Base-by-base conservation (phyloP, 2,329 filamentous ascomycete species). In the Diplodia mutila region DNA sequence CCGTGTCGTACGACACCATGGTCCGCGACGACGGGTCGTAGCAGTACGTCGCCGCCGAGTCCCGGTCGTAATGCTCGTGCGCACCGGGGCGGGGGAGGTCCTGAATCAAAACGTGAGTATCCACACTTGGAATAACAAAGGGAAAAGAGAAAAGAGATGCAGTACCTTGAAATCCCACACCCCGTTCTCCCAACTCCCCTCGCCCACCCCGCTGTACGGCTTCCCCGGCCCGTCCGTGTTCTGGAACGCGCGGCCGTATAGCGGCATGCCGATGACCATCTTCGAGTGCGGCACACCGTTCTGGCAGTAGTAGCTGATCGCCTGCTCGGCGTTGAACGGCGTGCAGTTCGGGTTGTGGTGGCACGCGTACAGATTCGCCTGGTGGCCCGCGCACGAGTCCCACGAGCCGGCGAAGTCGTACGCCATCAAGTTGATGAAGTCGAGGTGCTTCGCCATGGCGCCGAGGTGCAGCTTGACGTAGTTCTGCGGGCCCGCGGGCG, bases 211-310 rank as follows among this genome's bases (percentile, higher is more conserved):
- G 59, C 78, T 85, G 79, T 86, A 97, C 0, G 87, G 80, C 37
- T 83, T 78, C 0, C 94, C 94, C 0, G 88, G 85, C 0, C 93
- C 94, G 29, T 90, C 85, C 0, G 94, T 97, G 70, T 88, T 87
- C 72, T 89, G 85, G 77, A 97, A 98, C 0, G 92, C 88, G 42
- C 93, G 91, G 1, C 94, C 94, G 76, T 97, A 98, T 14, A 98
- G 82, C 2, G 94, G 94, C 91, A 97, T 94, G 2, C 94, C 94
- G 16, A 97, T 79, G 3, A 97, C 91, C 65, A 98, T 87, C 80
- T 97, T 97, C 69, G 83, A 75, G 0, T 88, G 76, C 0, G 85
- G 75, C 0, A 97, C 88, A 7, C 82, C 81, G 4, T 85, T 84
- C 1, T 80, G 75, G 18, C 86, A 82, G 80, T 97, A 98, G 72